Conservation (phyloP, 495 filamentous ascomycete species). For the Podospora anserina region DNA sequence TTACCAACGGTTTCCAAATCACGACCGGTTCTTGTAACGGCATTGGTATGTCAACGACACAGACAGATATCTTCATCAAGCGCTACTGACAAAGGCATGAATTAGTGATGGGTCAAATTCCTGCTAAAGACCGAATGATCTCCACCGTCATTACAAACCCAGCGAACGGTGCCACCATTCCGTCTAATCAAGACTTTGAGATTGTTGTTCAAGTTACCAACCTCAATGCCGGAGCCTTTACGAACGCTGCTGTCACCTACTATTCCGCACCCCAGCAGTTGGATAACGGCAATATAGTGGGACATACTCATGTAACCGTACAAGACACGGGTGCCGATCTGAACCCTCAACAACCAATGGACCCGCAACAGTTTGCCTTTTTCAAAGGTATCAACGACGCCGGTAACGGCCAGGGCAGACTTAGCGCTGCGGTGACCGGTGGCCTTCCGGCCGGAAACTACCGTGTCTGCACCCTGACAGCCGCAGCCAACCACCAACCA, state of each 20-base stretch:
- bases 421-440: slow-evolving; percentile 22
- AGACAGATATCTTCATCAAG: neutral
- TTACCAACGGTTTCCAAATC: slow-evolving; percentile 53
- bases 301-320: slow-evolving; percentile 60
- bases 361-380: slow-evolving; percentile 35
- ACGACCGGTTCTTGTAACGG: slow-evolving; percentile 54
- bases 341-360: slow-evolving; percentile 39
- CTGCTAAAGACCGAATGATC: slow-evolving; percentile 53
- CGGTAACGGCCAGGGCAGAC: slow-evolving; percentile 25
- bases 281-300: slow-evolving; percentile 43
- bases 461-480: slow-evolving; percentile 29
- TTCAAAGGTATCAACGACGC: slow-evolving; percentile 34
- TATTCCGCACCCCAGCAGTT: slow-evolving; percentile 57
- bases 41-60: slow-evolving; percentile 41
- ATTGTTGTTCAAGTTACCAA: slow-evolving; percentile 52
- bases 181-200: slow-evolving; percentile 46
- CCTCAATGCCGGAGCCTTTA: slow-evolving; percentile 56
- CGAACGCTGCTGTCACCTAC: slow-evolving; percentile 53
- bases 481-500: slow-evolving; percentile 30
- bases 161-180: slow-evolving; percentile 35
- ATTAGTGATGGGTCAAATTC: slow-evolving; percentile 61
- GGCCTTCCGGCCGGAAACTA: slow-evolving; percentile 29
- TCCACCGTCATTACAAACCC: slow-evolving; percentile 55
- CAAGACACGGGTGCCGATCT: slow-evolving; percentile 47
- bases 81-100: slow-evolving; percentile 4